Evolutionary conservation across 495 filamentous ascomycete genomes (phyloP), one percentile per base, ranked within the genome.

Genomic region (Lasiosphaeris hirsuta): DNA sequence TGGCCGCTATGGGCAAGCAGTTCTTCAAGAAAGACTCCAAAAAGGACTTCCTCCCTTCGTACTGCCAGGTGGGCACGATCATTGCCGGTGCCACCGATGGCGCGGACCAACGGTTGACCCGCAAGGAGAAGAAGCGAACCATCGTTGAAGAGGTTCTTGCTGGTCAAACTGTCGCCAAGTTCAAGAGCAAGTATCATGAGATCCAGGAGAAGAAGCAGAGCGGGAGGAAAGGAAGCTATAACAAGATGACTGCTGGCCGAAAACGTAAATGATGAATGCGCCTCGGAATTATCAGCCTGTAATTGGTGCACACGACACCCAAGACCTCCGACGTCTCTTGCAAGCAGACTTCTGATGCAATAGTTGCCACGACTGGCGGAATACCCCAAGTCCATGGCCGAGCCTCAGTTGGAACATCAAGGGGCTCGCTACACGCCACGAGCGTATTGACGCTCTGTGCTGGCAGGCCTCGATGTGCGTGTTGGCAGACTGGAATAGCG

Each of bases 41-140:
- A 33, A 88, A 86, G 72, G 71, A 76, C 51, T 69, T 80, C 41
- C 68, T 86, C 3, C 94, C 94, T 7, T 80, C 91, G 56, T 97
- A 86, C 68, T 92, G 87, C 23, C 89, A 95, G 61, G 85, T 96
- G 18, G 94, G 94, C 44, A 95, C 88, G 2, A 84, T 97, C 51
- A 82, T 96, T 37, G 84, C 96, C 62, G 93, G 92, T 0, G 89
- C 92, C 15, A 91, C 90, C 0, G 94, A 98, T 62, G 96, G 86
- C 75, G 89, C 83, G 74, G 90, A 79, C 60, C 79, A 81, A 13
- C 83, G 94, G 17, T 79, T 97, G 37, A 80, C 82, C 33, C 94
- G 92, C 69, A 95, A 88, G 71, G 88, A 97, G 64, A 80, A 90
- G 57, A 96, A 95, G 76, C 83, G 81, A 60, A 96, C 90, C 3